A percentile compares a stretch with the other conserved stretches of the same genome.
These are phyloP conservation scores for Citrullus mucosospermus DNA, from an alignment of 306 rosid genomes.

Conservation along the genomic window DNA sequence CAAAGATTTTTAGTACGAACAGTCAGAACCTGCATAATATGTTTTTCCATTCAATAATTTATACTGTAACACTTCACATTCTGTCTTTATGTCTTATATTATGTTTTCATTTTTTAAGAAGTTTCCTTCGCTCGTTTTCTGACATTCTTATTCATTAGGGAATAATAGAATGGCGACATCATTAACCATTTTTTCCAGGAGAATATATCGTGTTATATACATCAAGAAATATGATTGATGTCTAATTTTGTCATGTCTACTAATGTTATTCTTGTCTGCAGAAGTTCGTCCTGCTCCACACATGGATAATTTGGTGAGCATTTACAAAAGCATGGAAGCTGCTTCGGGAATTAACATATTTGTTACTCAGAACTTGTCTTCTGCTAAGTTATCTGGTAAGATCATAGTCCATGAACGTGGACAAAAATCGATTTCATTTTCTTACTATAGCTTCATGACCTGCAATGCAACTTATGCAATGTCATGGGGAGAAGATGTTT, in stretches of 20 bases:
- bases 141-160: background rate
- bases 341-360: slow-evolving; percentile 62
- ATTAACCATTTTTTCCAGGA: background rate
- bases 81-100: background rate
- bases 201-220: background rate
- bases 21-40: background rate
- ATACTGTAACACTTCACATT: background rate
- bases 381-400: slow-evolving; percentile 43
- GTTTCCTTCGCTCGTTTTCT: background rate
- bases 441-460: background rate
- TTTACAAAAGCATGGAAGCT: slow-evolving; percentile 82
- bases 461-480: background rate
- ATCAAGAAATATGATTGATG: background rate
- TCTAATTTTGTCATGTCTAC: background rate
- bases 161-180: background rate
- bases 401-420: background rate
- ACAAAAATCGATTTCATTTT: background rate
- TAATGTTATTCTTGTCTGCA: slow-evolving; percentile 1
- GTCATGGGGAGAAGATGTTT: background rate
- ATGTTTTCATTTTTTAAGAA: background rate
- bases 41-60: background rate
- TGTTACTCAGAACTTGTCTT: slow-evolving; percentile 42
- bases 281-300: slow-evolving; percentile 92
- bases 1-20: background rate
- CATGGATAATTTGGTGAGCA: slow-evolving; percentile 73